Base-by-base conservation (phyloP, 2,329 filamentous ascomycete species). In the Colletotrichum liaoningense region DNA sequence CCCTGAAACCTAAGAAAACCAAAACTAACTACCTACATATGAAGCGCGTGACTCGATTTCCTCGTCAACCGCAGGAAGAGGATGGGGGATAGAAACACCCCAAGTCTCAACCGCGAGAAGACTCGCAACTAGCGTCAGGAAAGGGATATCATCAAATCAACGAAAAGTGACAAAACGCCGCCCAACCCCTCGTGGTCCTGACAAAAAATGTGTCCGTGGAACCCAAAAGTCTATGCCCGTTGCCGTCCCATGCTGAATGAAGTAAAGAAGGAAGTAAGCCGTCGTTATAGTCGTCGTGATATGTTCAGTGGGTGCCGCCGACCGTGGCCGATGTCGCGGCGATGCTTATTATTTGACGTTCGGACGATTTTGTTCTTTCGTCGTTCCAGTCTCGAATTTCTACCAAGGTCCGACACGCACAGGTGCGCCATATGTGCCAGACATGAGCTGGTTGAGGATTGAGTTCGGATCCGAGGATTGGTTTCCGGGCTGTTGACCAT, bases 371-470 rank as follows among this genome's bases (percentile, higher is more conserved):
- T 49, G 19, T 30, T 59, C 52, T 30, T 65, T 49, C 3, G 42
- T 49, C 19, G 19, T 19, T 19, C 42, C 42, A 22, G 19, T n/a
- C 35, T 46, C 42, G 19, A 8, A 8, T 46, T 46, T 38, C 80
- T 88, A 91, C 88, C 88, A 92, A 16, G 88, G 88, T n/a, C 91
- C 91, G 71, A 92, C 90, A 63, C 87, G 85, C 30, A 93, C 90
- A 9, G 90, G 86, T 30, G 89, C 84, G 42, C 89, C 88, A 74
- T 90, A 92, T 4, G 87, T 86, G 57, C 90, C 90, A 73, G 88
- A 90, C 77, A 92, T 85, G 35, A 93, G 83, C 80, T 92, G 90
- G 78, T 90, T 89, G 35, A 91, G 84, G 58, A 92, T 91, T 12
- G 90, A 92, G 76, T 85, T 85, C 56, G 86, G 84, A 54, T 90